These are phyloP conservation scores for Metarhizium album DNA, from an alignment of 2,329 filamentous ascomycete species.

Conservation along the genomic window DNA sequence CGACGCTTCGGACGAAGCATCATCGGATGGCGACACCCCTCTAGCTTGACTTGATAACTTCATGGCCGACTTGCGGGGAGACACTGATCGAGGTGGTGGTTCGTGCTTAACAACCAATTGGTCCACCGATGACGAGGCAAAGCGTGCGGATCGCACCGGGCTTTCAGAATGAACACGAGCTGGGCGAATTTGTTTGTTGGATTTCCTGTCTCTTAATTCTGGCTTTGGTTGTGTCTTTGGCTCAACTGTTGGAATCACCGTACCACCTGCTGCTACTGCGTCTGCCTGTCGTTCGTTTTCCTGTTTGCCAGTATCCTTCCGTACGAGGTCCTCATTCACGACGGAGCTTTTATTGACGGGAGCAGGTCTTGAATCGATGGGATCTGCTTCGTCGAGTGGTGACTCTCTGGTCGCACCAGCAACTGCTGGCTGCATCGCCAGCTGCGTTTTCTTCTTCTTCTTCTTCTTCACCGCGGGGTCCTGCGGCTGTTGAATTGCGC, in stretches of 20 bases:
- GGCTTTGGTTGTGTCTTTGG: background rate
- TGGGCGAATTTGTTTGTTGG: constrained; percentile 11
- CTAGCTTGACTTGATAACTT: constrained; percentile 50
- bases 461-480: constrained; percentile 5
- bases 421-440: background rate
- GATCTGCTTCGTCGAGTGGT: background rate
- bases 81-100: constrained; percentile 59
- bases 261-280: constrained; percentile 14
- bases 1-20: constrained; percentile 33
- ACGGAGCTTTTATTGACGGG: background rate
- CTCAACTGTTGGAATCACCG: constrained; percentile 7
- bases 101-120: constrained; percentile 51
- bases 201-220: background rate
- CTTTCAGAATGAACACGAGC: constrained; percentile 42
- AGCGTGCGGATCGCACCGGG: constrained; percentile 58
- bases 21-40: constrained; percentile 39
- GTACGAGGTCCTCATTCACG: constrained; percentile 22
- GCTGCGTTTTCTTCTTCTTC: constrained; percentile 9
- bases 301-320: constrained; percentile 22
- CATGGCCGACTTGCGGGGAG: constrained; percentile 66
- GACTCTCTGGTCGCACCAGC: background rate
- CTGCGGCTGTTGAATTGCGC: background rate
- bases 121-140: constrained; percentile 43
- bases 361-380: background rate
- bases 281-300: constrained; percentile 6